These are phyloP conservation scores for Sarocladium oryzae DNA, from an alignment of 2,329 filamentous ascomycete genomes.

Conservation along the genomic window DNA sequence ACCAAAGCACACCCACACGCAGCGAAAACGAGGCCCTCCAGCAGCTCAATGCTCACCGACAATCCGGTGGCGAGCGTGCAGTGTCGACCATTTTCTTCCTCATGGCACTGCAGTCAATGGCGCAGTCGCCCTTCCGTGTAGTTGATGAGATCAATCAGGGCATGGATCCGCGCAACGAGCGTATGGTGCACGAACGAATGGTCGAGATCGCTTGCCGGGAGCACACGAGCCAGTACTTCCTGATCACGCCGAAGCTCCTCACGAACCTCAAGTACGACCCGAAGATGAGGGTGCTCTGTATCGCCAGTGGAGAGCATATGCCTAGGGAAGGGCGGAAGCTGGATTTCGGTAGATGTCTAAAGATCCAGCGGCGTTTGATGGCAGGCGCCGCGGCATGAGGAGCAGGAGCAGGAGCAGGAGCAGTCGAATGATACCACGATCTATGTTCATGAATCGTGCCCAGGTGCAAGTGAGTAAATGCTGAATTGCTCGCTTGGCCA, in stretches of 20 bases:
- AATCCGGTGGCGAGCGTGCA: constrained; percentile 92
- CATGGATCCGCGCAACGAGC: constrained; percentile 97
- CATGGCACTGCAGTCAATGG: constrained; percentile 92
- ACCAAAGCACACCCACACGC: constrained; percentile 14
- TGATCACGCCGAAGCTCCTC: constrained; percentile 94
- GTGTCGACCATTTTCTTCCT: constrained; percentile 98
- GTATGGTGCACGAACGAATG: constrained; percentile 96
- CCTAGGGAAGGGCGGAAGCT: constrained; percentile 45
- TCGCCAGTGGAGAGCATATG: constrained; percentile 79
- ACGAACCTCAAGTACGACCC: constrained; percentile 77
- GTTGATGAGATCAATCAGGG: constrained; percentile 99
- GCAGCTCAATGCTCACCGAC: constrained; percentile 81
- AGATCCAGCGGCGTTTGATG: constrained; percentile 34
- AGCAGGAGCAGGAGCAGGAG: not conserved
- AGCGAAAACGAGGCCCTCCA: constrained; percentile 78
- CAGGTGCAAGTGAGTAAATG: constrained; percentile 6
- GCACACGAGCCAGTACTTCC: constrained; percentile 80
- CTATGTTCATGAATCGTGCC: not conserved
- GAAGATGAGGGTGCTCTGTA: constrained; percentile 90
- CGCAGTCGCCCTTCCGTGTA: constrained; percentile 91
- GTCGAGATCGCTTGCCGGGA: constrained; percentile 92
- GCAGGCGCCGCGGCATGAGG: constrained; percentile 14
- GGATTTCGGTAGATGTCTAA: constrained; percentile 41
- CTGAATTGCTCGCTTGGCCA: too few relatives aligned
- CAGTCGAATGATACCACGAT: not conserved